A percentile compares a stretch with the other conserved stretches of the same genome.
Evolutionary conservation across 768 basidiomycete species (phyloP).

Genomic region (Leccinum sublutescens): DNA sequence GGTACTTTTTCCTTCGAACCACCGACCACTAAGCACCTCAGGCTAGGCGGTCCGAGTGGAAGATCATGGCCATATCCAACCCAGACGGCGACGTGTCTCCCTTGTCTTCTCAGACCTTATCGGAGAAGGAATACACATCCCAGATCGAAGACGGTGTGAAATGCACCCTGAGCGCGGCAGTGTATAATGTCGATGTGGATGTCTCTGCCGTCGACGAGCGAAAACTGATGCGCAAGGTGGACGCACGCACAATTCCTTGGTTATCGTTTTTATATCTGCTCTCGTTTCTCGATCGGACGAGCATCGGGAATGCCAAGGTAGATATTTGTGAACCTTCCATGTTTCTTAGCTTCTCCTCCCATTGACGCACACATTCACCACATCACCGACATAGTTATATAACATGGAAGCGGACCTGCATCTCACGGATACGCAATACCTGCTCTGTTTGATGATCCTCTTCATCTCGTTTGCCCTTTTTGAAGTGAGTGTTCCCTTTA

Average conservation of each 20-base stretch:
- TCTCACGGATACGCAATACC: constrained; percentile 64
- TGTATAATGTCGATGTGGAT: constrained; percentile 49
- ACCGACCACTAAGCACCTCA: not conserved
- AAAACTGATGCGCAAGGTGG: constrained; percentile 68
- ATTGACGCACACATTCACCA: not conserved
- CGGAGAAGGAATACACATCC: constrained; percentile 3
- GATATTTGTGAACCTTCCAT: not conserved
- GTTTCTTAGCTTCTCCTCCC: not conserved
- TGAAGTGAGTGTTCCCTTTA: constrained; percentile 41
- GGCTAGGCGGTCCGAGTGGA: no score
- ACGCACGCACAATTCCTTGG: constrained; percentile 66
- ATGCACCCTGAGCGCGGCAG: not conserved
- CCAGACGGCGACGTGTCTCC: not conserved
- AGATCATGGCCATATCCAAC: not conserved
- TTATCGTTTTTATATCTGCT: constrained; percentile 73
- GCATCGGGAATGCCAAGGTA: constrained; percentile 44
- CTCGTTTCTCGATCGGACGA: constrained; percentile 64
- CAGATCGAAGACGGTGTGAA: constrained; percentile 1
- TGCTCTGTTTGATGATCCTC: constrained; percentile 58
- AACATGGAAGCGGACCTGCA: constrained; percentile 55
- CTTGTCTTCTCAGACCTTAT: not conserved
- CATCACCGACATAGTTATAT: constrained; percentile 49
- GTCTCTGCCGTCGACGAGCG: constrained; percentile 63
- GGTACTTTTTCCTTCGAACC: not conserved
- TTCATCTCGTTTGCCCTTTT: constrained; percentile 68